Percentiles rank a stretch among this genome's conserved stretches.
These are phyloP conservation scores for Penicillium sp. DNA, from an alignment of 2,329 filamentous ascomycete genomes.

Conservation along the genomic window DNA sequence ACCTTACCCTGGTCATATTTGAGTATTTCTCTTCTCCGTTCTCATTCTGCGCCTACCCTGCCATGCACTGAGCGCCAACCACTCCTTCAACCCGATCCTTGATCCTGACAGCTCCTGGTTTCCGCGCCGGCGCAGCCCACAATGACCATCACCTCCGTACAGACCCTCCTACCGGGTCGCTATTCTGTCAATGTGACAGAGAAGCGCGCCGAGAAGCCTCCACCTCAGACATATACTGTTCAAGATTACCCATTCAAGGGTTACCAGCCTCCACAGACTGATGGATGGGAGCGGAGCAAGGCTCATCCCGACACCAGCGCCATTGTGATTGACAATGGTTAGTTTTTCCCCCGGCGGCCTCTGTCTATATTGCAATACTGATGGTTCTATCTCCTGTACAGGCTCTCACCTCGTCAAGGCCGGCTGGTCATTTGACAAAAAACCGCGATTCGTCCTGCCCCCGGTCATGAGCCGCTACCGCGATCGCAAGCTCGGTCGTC, in stretches of 20 bases:
- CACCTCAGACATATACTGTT: slow-evolving; percentile 58
- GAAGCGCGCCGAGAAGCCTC: slow-evolving; percentile 57
- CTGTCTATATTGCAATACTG: not conserved
- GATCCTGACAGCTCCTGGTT: slow-evolving; percentile 27
- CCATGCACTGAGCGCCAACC: slow-evolving; percentile 23
- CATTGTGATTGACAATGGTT: slow-evolving; percentile 98
- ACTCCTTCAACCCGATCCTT: slow-evolving; percentile 15
- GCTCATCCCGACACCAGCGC: slow-evolving; percentile 65
- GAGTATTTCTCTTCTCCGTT: not conserved
- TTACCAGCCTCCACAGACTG: slow-evolving; percentile 60
- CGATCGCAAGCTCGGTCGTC: slow-evolving; percentile 89
- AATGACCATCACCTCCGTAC: slow-evolving; percentile 51
- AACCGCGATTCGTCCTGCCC: slow-evolving; percentile 77
- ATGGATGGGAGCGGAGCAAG: slow-evolving; percentile 72
- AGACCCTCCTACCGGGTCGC: slow-evolving; percentile 43
- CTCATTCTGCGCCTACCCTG: not conserved
- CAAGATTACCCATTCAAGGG: slow-evolving; percentile 65
- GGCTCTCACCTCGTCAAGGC: slow-evolving; percentile 87
- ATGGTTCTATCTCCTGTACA: slow-evolving; percentile 43
- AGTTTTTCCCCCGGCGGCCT: not conserved
- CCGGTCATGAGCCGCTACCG: slow-evolving; percentile 94
- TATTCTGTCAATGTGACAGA: slow-evolving; percentile 47
- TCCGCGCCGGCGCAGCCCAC: slow-evolving; percentile 28
- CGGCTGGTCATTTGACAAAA: slow-evolving; percentile 90
- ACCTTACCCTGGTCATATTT: not conserved